These are phyloP conservation scores for Colletotrichum nymphaeae DNA, from an alignment of 2,329 filamentous ascomycete genomes.

Conservation along the genomic window DNA sequence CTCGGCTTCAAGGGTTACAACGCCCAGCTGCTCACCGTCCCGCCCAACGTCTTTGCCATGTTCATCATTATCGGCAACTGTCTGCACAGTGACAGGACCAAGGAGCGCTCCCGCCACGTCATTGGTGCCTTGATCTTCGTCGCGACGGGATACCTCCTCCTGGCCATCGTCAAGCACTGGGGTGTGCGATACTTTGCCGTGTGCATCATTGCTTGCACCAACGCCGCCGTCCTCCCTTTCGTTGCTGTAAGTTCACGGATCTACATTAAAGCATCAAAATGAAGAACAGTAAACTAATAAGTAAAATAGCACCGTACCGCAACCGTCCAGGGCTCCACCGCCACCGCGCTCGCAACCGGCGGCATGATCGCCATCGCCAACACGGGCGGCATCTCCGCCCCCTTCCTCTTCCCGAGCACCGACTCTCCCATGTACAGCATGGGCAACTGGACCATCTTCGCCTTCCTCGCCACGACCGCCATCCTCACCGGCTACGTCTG, in stretches of 20 bases:
- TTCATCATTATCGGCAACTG: slow-evolving; percentile 47
- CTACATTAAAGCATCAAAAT: slow-evolving; percentile 15
- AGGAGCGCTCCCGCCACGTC: slow-evolving; percentile 45
- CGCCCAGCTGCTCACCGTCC: slow-evolving; percentile 50
- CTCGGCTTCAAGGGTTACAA: slow-evolving; percentile 47
- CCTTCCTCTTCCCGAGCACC: slow-evolving; percentile 46
- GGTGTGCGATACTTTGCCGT: slow-evolving; percentile 45
- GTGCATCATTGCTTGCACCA: slow-evolving; percentile 47
- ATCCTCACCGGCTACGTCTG: slow-evolving; percentile 43
- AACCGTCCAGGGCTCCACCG: slow-evolving; percentile 46
- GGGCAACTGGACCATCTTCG: slow-evolving; percentile 49
- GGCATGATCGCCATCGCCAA: slow-evolving; percentile 50
- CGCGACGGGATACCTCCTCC: slow-evolving; percentile 43
- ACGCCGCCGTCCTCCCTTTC: slow-evolving; percentile 46
- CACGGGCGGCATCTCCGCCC: slow-evolving; percentile 47
- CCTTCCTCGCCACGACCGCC: slow-evolving; percentile 42
- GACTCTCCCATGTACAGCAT: slow-evolving; percentile 46
- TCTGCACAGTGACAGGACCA: slow-evolving; percentile 45
- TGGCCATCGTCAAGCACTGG: slow-evolving; percentile 45
- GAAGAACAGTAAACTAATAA: not conserved
- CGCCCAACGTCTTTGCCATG: slow-evolving; percentile 50
- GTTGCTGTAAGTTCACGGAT: slow-evolving; percentile 47
- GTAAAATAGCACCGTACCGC: slow-evolving; percentile 44
- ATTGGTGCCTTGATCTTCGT: slow-evolving; percentile 44
- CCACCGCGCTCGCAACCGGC: slow-evolving; percentile 46